A percentile compares a stretch with the other conserved stretches of the same genome.
phyloP scores from a whole-genome alignment of 1,284 basidiomycete species.

The Rhodotorula mucilaginosa region DNA sequence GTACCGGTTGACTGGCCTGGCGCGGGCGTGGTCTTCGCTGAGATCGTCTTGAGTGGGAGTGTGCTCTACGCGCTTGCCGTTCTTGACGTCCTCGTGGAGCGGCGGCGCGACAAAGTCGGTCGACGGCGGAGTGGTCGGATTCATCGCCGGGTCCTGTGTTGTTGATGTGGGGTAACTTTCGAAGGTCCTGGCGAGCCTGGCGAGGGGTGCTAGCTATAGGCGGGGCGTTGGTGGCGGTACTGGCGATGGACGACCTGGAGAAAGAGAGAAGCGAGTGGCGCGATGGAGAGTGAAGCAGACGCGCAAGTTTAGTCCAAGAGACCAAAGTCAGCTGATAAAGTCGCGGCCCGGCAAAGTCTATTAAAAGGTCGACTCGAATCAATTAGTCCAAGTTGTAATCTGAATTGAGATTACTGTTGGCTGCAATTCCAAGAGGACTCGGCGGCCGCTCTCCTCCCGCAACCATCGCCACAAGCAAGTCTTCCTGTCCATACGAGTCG shows the following conservation, averaged over 20 bases:
- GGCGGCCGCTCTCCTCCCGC: no score
- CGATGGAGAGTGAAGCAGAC: neutral
- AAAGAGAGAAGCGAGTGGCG: neutral
- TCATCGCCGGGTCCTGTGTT: neutral
- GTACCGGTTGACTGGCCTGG: neutral
- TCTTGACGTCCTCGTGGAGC: neutral
- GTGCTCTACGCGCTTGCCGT: neutral
- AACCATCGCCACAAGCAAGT: neutral
- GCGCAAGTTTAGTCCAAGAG: neutral
- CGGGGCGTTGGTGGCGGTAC: no score
- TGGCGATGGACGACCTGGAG: neutral
- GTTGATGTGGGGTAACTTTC: neutral
- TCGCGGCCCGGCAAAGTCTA: no score
- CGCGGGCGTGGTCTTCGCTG: neutral
- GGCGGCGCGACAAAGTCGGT: neutral
- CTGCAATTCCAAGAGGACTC: neutral
- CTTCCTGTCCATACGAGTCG: constrained; percentile 3
- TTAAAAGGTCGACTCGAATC: no score
- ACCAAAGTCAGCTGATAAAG: no score
- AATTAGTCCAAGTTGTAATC: no score
- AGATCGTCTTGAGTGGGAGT: neutral
- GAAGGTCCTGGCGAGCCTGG: no score
- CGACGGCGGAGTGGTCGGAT: neutral
- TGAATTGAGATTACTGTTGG: neutral
- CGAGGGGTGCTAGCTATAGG: no score